Evolutionary conservation across 129 eudicot species (phyloP), one percentile per base, ranked within the genome.

Genomic region (Sambucus nigra): DNA sequence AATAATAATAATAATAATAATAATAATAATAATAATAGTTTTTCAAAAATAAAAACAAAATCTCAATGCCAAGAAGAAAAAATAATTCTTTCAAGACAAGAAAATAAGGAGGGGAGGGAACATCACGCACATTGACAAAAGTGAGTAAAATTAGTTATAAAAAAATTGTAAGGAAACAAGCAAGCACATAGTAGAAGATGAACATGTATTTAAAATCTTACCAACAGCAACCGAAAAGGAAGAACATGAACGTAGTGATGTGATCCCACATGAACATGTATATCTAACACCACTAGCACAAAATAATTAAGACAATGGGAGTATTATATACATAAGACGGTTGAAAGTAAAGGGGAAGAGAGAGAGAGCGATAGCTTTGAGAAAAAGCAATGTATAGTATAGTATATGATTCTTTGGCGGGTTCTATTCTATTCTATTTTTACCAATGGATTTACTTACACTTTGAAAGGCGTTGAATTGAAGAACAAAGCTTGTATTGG

Each of bases 291-390:
- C 7, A 3, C n/a, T n/a, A 5, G 17, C 16, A 25, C 23, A 42
- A 5, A 53, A 32, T 0, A 16, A 17, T 20, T 26, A 15, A 41
- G 17, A 31, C 22, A 33, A 15, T 7, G 39, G 13, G 15, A 7
- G 52, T 1, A 18, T 4, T 47, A 51, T 7, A 25, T 46, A 21
- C 5, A 18, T 32, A 17, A n/a, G n/a, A n/a, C n/a, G n/a, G n/a
- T 10, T 6, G 12, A 57, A 17, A 47, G 22, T 8, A 35, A 35
- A 35, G 13, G 6, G 42, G 8, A 35, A 35, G 13, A 8, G 5
- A 35, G 64, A 57, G 57, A 57, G 47, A 29, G 39, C 45, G 60
- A 65, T 69, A 75, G 77, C 65, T 72, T 72, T 46, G 62, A 62
- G 53, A 49, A 54, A 62, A 76, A 72, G 75, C 80, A 69, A 61